Evolutionary conservation across 306 rosid genomes (phyloP).

Genomic region (Cicer bijugum): DNA sequence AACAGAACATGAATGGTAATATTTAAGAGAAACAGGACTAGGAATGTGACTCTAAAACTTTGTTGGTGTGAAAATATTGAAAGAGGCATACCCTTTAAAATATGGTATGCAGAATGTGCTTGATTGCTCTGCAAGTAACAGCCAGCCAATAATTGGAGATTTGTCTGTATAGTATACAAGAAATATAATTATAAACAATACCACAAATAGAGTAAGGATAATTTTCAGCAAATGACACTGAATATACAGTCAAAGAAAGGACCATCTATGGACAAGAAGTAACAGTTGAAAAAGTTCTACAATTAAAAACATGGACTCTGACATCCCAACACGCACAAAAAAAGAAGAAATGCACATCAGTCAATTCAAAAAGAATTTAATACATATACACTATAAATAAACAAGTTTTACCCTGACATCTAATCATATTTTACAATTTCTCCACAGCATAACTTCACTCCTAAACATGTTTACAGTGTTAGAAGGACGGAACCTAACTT

Average conservation of each 20-base stretch:
- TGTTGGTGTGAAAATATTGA: conserved; percentile 25
- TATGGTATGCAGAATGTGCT: conserved; percentile 84
- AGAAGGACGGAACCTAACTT: neutral
- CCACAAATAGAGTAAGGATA: conserved; percentile 14
- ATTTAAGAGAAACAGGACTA: conserved; percentile 16
- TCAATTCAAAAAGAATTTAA: conserved; percentile 30
- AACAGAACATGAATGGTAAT: neutral
- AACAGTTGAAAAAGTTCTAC: conserved; percentile 10
- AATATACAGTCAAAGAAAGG: conserved; percentile 24
- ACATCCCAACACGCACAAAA: neutral
- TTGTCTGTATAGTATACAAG: conserved; percentile 61
- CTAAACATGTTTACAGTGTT: neutral
- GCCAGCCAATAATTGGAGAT: conserved; percentile 86
- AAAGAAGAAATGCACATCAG: neutral
- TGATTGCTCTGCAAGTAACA: conserved; percentile 89
- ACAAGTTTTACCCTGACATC: neutral
- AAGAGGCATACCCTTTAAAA: conserved; percentile 76
- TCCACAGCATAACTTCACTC: neutral
- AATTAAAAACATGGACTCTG: neutral
- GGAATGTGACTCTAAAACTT: conserved; percentile 6
- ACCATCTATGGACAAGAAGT: conserved; percentile 34
- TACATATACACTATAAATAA: neutral
- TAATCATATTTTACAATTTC: neutral
- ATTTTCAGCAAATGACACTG: conserved; percentile 12
- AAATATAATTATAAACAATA: conserved; percentile 31